Evolutionary conservation across 192 early-diverging fungal genomes (phyloP), one percentile per base, ranked within the genome.

Genomic region (Ambispora gerdemannii): DNA sequence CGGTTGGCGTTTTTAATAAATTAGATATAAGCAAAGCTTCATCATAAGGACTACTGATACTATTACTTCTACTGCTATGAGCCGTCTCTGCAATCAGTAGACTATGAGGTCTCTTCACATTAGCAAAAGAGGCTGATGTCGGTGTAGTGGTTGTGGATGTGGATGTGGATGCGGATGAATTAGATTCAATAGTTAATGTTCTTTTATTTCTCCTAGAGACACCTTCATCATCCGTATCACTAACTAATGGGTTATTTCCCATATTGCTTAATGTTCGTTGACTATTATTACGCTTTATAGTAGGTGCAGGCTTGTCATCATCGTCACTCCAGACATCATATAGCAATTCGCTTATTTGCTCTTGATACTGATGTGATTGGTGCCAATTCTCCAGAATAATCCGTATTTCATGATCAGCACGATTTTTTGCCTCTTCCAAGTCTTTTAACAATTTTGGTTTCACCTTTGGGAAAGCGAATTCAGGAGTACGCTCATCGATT

Each of bases 361-460:
- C 67, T 70, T 70, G 30, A 70, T 70, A 70, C n/a, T 70, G 67
- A 43, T 70, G 53, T 6, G 67, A 58, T 28, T 70, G 19, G 11
- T 56, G 51, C 67, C 67, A 70, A 35, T 47, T 35, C n/a, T 70
- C 67, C 17, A 70, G 43, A 0, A 70, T 70, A 10, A 28, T 11
- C 35, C 35, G 28, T n/a, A 70, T 70, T 32, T 19, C 34, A 38
- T 30, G 32, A 43, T 70, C 53, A 38, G 34, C 67, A 34, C 53
- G 51, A 53, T 32, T 35, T 55, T 70, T 70, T 43, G 67, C 34
- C 22, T 70, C 67, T 58, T 70, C 67, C 15, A 70, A 31, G 58
- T 70, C 67, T 59, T 58, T 70, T 38, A 58, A 58, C n/a, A 70
- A n/a, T 70, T 70, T 70, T 53, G 52, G 67, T 35, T 70, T 70